A percentile compares a stretch with the other conserved stretches of the same genome.
Conservation (phyloP, 2,329 filamentous ascomycete genomes). For the Mariannaea sp. region DNA sequence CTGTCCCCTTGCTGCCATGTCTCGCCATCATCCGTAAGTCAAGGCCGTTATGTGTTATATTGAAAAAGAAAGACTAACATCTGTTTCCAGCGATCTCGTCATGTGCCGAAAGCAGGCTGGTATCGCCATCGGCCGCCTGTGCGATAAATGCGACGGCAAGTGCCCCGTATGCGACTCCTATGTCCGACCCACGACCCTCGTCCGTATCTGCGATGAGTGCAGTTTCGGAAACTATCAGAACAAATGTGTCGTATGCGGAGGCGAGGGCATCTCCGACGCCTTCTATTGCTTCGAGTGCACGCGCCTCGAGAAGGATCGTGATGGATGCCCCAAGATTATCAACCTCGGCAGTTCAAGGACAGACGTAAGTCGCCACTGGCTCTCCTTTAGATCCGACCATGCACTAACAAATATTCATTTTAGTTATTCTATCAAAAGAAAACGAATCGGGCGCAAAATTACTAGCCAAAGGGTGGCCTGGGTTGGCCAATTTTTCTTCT, state of each 20-base stretch:
- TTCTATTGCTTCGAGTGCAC: slow-evolving; percentile 99
- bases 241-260: slow-evolving; percentile 98
- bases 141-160: slow-evolving; percentile 99
- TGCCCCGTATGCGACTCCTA: slow-evolving; percentile 99
- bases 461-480: slow-evolving; percentile 56
- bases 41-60: not conserved
- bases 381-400: not conserved
- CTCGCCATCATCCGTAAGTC: slow-evolving; percentile 87
- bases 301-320: slow-evolving; percentile 91
- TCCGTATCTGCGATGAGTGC: slow-evolving; percentile 99
- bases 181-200: slow-evolving; percentile 94
- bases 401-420: slow-evolving; percentile 28
- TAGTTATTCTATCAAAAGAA: slow-evolving; percentile 70
- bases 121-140: slow-evolving; percentile 97
- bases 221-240: slow-evolving; percentile 99
- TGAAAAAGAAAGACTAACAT: slow-evolving; percentile 28
- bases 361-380: slow-evolving; percentile 64
- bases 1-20: slow-evolving; percentile 63
- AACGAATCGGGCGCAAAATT: slow-evolving; percentile 63
- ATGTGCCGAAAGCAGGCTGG: slow-evolving; percentile 99
- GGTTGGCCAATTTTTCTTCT: slow-evolving; percentile 50
- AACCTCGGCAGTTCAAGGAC: slow-evolving; percentile 95
- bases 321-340: slow-evolving; percentile 99
- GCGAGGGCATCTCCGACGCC: slow-evolving; percentile 95
- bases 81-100: slow-evolving; percentile 76